A percentile compares a stretch with the other conserved stretches of the same genome.
These are phyloP conservation scores for Podospora sp. DNA, from an alignment of 495 filamentous ascomycete species.

Conservation along the genomic window DNA sequence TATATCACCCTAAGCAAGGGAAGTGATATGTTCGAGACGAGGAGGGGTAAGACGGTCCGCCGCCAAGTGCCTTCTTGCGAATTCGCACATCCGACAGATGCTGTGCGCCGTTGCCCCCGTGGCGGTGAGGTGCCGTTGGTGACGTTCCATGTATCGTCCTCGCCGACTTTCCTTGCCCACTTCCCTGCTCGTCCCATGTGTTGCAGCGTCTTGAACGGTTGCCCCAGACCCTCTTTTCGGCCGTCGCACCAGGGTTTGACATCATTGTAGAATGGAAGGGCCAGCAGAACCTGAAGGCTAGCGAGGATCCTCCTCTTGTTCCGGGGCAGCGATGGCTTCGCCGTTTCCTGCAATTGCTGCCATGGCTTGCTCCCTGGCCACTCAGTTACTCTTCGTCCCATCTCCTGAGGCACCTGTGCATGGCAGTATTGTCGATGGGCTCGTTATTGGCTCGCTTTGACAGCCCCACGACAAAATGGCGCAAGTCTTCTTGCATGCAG, in stretches of 20 bases:
- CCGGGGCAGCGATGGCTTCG: neutral
- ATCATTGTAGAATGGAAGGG: slow-evolving; percentile 9
- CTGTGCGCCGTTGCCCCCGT: slow-evolving; percentile 17
- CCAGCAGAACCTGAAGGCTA: neutral
- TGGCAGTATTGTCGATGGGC: slow-evolving; percentile 3
- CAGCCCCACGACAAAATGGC: slow-evolving; percentile 21
- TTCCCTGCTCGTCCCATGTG: neutral
- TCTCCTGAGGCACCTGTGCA: slow-evolving; percentile 20
- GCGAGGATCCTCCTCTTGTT: neutral
- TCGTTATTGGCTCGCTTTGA: slow-evolving; percentile 10
- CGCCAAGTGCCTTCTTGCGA: neutral
- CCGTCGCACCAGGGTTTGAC: slow-evolving; percentile 4
- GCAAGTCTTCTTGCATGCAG: slow-evolving; percentile 22
- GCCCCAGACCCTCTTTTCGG: neutral
- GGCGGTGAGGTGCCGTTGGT: slow-evolving; percentile 21
- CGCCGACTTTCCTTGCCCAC: neutral
- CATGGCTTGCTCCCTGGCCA: neutral
- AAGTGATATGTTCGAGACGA: neutral
- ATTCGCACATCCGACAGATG: slow-evolving; percentile 15
- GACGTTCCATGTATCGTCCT: neutral
- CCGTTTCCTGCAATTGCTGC: neutral
- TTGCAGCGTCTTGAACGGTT: neutral
- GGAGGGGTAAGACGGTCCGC: slow-evolving; percentile 8
- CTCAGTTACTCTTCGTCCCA: neutral
- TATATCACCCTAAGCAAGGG: slow-evolving; percentile 10